A percentile compares a stretch with the other conserved stretches of the same genome.
These are phyloP conservation scores for Paramecium octaurelia DNA, from an alignment of 73 alveolate genomes.

Conservation along the genomic window DNA sequence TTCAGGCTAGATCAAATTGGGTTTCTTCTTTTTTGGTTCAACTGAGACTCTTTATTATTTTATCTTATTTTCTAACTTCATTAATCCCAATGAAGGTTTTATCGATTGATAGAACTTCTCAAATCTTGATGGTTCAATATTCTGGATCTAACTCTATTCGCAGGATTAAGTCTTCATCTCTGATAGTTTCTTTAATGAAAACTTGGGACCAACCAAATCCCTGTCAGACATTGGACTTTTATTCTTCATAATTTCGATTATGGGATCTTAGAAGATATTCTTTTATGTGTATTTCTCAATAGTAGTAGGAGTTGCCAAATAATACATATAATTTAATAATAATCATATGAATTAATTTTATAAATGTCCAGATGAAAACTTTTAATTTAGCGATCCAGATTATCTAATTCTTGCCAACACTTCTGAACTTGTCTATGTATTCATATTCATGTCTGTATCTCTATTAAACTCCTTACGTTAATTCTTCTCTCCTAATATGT, in stretches of 20 bases:
- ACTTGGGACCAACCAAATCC: background rate
- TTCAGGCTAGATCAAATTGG: background rate
- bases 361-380: background rate
- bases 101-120: background rate
- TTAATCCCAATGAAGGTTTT: background rate
- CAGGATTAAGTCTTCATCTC: background rate
- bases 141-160: background rate
- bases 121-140: background rate
- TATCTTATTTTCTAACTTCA: background rate
- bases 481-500: background rate
- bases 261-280: background rate
- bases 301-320: background rate
- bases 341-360: background rate
- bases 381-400: background rate
- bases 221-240: background rate
- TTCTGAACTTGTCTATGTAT: background rate
- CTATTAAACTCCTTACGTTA: background rate
- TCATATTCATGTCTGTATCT: background rate
- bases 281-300: background rate
- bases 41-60: background rate
- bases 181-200: background rate
- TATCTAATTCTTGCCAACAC: background rate
- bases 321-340: background rate
- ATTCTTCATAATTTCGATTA: background rate
- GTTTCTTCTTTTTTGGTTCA: conserved; percentile 1